Percentiles rank a stretch among this genome's conserved stretches.
Conservation (phyloP, 2,329 filamentous ascomycete genomes). For the Penicillium sp. region DNA sequence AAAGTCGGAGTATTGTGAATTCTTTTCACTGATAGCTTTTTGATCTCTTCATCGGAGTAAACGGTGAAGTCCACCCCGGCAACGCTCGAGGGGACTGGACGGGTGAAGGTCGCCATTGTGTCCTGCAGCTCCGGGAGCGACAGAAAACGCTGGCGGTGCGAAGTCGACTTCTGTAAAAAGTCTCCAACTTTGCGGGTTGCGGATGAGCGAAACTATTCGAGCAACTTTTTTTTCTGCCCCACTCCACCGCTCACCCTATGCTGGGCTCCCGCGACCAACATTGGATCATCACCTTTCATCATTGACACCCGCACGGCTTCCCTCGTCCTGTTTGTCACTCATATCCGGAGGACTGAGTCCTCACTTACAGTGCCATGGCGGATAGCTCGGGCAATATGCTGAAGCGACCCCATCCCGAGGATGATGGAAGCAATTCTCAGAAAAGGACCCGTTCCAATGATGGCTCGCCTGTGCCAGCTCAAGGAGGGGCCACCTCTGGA, state of each 20-base stretch:
- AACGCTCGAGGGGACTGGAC: slow-evolving; percentile 80
- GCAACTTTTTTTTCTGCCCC: slow-evolving; percentile 41
- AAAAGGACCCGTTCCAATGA: slow-evolving; percentile 51
- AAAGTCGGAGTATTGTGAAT: slow-evolving; percentile 95
- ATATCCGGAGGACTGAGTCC: slow-evolving; percentile 11
- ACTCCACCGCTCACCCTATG: slow-evolving; percentile 29
- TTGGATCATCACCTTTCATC: neutral
- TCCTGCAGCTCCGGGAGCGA: slow-evolving; percentile 35
- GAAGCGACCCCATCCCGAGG: slow-evolving; percentile 50
- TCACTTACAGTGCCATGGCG: slow-evolving; percentile 35
- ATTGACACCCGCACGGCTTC: neutral
- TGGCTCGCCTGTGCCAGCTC: slow-evolving; percentile 47
- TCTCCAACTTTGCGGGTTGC: slow-evolving; percentile 20
- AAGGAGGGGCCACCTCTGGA: slow-evolving; percentile 32
- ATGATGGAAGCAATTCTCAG: slow-evolving; percentile 44
- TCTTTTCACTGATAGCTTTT: slow-evolving; percentile 83
- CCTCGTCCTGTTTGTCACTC: neutral
- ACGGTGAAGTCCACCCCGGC: slow-evolving; percentile 87
- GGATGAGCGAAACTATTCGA: slow-evolving; percentile 33
- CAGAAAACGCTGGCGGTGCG: slow-evolving; percentile 32
- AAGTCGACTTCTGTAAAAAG: slow-evolving; percentile 27
- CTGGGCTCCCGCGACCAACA: slow-evolving; percentile 15
- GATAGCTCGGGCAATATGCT: slow-evolving; percentile 43
- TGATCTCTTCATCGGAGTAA: slow-evolving; percentile 77
- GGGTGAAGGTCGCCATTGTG: slow-evolving; percentile 53